Percentiles rank a stretch among this genome's conserved stretches.
Evolutionary conservation across 1,139 yeast genomes (phyloP).

Genomic region (Komagataea norvegica): DNA sequence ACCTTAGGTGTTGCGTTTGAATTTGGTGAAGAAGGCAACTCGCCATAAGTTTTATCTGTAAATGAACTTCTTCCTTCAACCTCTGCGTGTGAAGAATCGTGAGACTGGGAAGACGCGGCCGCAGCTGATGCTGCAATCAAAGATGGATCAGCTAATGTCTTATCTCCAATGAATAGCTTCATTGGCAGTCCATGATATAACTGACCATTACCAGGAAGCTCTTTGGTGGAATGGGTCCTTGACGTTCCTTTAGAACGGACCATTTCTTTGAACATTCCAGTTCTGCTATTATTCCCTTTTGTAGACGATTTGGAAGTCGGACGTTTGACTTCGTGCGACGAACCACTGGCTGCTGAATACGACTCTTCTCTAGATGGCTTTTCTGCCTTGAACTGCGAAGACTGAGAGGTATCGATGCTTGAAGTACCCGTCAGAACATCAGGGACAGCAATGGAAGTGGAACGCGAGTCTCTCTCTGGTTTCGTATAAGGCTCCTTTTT

Average conservation of each 20-base stretch:
- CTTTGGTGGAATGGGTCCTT: constrained; percentile 6
- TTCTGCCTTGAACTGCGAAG: constrained; percentile 15
- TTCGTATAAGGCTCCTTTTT: constrained; percentile 35
- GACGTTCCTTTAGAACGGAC: constrained; percentile 27
- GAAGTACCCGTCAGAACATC: constrained; percentile 36
- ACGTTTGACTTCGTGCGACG: constrained; percentile 3
- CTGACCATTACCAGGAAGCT: constrained; percentile 19
- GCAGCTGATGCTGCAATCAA: background rate
- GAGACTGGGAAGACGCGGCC: no score
- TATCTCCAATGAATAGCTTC: constrained; percentile 1
- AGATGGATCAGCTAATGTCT: no score
- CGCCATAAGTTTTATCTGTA: constrained; percentile 5
- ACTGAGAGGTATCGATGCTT: constrained; percentile 22
- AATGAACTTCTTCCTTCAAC: constrained; percentile 9
- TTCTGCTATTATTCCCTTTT: no score
- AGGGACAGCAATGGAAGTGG: constrained; percentile 28
- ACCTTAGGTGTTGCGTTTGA: constrained; percentile 19
- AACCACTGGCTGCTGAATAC: no score
- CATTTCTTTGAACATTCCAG: constrained; percentile 31
- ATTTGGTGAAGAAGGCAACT: background rate
- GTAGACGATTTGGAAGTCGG: no score
- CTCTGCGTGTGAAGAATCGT: no score
- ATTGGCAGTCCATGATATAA: constrained; percentile 33
- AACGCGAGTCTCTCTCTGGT: constrained; percentile 30
- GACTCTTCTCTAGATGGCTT: constrained; percentile 1